phyloP scores from a whole-genome alignment of 2,329 filamentous ascomycete species.

The Neonectria hederae region DNA sequence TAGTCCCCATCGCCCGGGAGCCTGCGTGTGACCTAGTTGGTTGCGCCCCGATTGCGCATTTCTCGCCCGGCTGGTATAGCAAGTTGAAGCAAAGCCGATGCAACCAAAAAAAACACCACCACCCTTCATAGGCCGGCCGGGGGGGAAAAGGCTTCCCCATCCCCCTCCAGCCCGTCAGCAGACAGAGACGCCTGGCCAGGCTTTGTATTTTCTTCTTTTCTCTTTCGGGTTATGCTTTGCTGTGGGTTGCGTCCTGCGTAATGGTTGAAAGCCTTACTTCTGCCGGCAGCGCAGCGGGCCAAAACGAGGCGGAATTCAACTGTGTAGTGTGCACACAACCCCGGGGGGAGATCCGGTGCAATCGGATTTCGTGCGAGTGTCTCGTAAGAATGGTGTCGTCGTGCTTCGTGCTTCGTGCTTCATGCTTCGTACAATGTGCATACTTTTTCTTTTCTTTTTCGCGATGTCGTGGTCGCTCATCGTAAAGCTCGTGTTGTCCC shows the following conservation, averaged over 20 bases:
- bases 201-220: not conserved
- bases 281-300: not conserved
- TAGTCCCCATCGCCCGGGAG: not conserved
- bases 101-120: not conserved
- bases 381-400: not conserved
- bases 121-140: too few relatives aligned
- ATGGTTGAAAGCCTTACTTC: not conserved
- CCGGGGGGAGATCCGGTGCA: not conserved
- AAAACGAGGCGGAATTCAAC: not conserved
- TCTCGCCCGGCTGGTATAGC: not conserved
- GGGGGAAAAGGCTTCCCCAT: too few relatives aligned
- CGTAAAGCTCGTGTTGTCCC: not conserved
- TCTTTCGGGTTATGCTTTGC: not conserved
- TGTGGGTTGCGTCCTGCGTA: not conserved
- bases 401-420: not conserved
- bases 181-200: not conserved
- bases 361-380: not conserved
- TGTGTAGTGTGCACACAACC: not conserved
- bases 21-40: not conserved
- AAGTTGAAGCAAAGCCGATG: not conserved
- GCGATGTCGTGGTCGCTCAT: not conserved
- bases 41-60: not conserved
- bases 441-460: too few relatives aligned
- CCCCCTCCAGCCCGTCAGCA: too few relatives aligned
- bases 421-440: too few relatives aligned